Evolutionary conservation across 164 flowering plant species (phyloP).

Genomic region (Cinnamomum chago): DNA sequence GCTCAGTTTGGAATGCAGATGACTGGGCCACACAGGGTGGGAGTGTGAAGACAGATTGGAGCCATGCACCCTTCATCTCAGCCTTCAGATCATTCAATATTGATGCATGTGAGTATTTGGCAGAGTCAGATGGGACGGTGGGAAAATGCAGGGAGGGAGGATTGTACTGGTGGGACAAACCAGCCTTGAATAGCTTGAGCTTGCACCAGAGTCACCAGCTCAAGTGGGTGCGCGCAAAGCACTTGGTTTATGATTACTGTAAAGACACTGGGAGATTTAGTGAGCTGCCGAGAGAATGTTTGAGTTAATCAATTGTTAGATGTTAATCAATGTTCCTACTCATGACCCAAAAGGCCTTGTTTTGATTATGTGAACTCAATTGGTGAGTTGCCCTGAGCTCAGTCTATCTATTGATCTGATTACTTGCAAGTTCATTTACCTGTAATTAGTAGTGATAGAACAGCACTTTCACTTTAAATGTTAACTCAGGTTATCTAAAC

Average conservation of each 20-base stretch:
- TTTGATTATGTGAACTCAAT: too few relatives aligned
- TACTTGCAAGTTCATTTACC: too few relatives aligned
- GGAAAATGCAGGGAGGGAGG: slow-evolving; percentile 30
- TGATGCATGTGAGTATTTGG: slow-evolving; percentile 56
- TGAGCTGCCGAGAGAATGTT: slow-evolving; percentile 60
- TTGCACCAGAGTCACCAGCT: slow-evolving; percentile 90
- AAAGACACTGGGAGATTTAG: slow-evolving; percentile 62
- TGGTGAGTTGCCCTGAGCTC: too few relatives aligned
- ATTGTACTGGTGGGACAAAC: slow-evolving; percentile 83
- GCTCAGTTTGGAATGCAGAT: slow-evolving; percentile 46
- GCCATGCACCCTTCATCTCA: slow-evolving; percentile 32
- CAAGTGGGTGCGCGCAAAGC: slow-evolving; percentile 73
- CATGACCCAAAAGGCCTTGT: too few relatives aligned
- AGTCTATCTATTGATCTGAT: too few relatives aligned
- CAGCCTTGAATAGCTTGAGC: slow-evolving; percentile 56
- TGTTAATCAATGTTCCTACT: too few relatives aligned
- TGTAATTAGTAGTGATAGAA: too few relatives aligned
- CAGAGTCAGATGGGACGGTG: slow-evolving; percentile 28
- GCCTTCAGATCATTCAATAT: slow-evolving; percentile 27
- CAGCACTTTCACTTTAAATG: too few relatives aligned
- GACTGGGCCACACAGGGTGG: slow-evolving; percentile 62
- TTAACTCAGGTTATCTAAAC: too few relatives aligned
- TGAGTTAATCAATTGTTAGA: slow-evolving; percentile 18
- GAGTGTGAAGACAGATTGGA: slow-evolving; percentile 46
- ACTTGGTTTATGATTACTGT: slow-evolving; percentile 86